Evolutionary conservation across 2,329 filamentous ascomycete genomes (phyloP).

Genomic region (Aphanocladium album): DNA sequence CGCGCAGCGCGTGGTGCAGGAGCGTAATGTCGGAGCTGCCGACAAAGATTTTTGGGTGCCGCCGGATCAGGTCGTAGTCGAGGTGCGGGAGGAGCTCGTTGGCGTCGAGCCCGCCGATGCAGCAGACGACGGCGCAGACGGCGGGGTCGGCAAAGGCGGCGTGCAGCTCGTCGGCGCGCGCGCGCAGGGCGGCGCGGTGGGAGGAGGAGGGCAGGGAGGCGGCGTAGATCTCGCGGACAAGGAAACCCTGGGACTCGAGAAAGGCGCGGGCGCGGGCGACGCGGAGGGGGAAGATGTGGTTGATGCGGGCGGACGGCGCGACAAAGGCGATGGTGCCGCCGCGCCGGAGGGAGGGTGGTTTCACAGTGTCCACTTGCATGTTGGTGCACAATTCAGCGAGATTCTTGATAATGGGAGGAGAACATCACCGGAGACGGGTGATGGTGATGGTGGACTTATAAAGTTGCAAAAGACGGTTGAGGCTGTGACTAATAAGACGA

Average conservation of each 20-base stretch:
- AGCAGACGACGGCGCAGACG: slow-evolving; percentile 34
- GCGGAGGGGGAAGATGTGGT: slow-evolving; percentile 23
- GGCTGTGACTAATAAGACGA: not conserved
- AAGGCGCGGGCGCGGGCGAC: slow-evolving; percentile 26
- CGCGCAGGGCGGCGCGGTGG: slow-evolving; percentile 16
- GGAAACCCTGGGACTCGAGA: slow-evolving; percentile 29
- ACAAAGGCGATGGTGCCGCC: slow-evolving; percentile 36
- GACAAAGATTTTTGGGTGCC: slow-evolving; percentile 37
- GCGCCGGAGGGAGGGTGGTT: slow-evolving; percentile 21
- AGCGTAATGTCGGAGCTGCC: slow-evolving; percentile 38
- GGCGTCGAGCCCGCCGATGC: slow-evolving; percentile 33
- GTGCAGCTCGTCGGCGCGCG: slow-evolving; percentile 33
- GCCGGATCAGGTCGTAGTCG: slow-evolving; percentile 30
- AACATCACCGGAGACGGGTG: not conserved
- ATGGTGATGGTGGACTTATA: not conserved
- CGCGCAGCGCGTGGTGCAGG: slow-evolving; percentile 37
- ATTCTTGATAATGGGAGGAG: not conserved
- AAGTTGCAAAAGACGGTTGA: not conserved
- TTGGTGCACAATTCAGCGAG: too few species aligned
- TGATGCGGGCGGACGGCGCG: slow-evolving; percentile 35
- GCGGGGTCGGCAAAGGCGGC: slow-evolving; percentile 32
- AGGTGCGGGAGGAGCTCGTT: slow-evolving; percentile 36
- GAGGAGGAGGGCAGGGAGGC: not conserved
- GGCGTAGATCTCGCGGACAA: slow-evolving; percentile 27
- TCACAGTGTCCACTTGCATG: too few species aligned